These are phyloP conservation scores for Beauveria australis DNA, from an alignment of 2,329 filamentous ascomycete genomes.

Conservation along the genomic window DNA sequence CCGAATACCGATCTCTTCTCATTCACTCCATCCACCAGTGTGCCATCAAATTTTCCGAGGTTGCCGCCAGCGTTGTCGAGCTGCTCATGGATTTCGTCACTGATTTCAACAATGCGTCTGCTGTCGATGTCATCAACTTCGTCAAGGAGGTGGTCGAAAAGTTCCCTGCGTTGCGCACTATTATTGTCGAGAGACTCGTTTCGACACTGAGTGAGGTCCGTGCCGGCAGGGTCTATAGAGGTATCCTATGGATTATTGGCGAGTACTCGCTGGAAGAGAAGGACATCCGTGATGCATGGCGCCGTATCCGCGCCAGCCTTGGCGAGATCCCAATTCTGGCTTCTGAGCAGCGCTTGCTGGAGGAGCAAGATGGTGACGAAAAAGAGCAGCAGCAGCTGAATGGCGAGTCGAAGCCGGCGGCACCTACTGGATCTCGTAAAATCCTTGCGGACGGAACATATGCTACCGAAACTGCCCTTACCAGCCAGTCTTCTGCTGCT, in stretches of 20 bases:
- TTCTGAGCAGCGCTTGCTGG: constrained; percentile 84
- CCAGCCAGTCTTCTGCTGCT: constrained; percentile 80
- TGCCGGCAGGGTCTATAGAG: constrained; percentile 93
- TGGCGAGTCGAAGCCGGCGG: constrained; percentile 65
- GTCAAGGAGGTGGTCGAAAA: constrained; percentile 99
- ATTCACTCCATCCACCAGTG: constrained; percentile 98
- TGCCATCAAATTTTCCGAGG: constrained; percentile 98
- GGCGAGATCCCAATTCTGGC: constrained; percentile 96
- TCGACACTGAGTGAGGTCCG: constrained; percentile 87
- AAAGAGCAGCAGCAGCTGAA: constrained; percentile 63
- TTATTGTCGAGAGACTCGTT: constrained; percentile 82
- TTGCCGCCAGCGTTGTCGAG: constrained; percentile 92
- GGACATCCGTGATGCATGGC: constrained; percentile 95
- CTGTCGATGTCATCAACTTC: constrained; percentile 95
- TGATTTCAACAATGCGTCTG: constrained; percentile 94
- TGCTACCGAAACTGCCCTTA: constrained; percentile 91
- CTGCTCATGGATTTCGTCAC: constrained; percentile 98
- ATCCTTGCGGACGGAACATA: constrained; percentile 96
- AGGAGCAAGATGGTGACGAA: constrained; percentile 69
- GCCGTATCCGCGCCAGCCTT: constrained; percentile 83
- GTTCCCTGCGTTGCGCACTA: constrained; percentile 80
- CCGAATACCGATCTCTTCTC: constrained; percentile 86
- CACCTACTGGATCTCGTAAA: constrained; percentile 77
- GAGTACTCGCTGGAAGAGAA: constrained; percentile 92
- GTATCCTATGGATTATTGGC: constrained; percentile 94